These are phyloP conservation scores for Tetrahymena elliotti DNA, from an alignment of 73 alveolate genomes.

Conservation along the genomic window DNA sequence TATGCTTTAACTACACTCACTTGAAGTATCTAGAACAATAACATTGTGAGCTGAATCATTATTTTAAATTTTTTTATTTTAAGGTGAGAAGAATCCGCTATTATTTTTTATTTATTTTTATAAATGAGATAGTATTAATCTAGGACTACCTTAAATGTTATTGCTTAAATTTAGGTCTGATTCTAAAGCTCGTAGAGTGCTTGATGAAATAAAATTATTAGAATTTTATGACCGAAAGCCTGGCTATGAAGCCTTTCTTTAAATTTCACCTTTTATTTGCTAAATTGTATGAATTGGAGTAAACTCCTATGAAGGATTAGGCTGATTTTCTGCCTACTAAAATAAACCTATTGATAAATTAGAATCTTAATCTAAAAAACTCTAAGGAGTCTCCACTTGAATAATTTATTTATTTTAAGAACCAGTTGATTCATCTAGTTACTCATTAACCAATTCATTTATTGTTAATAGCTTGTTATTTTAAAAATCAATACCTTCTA, in stretches of 20 bases:
- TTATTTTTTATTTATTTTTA: too few relatives aligned
- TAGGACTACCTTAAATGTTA: neutral
- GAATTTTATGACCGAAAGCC: neutral
- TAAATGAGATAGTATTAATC: neutral
- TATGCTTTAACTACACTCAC: neutral
- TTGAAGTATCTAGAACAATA: neutral
- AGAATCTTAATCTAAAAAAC: neutral
- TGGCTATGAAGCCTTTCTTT: neutral
- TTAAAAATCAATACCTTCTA: neutral
- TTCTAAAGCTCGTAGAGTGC: neutral
- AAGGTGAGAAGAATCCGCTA: neutral
- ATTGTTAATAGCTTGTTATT: neutral
- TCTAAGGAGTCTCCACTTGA: neutral
- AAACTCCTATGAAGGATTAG: neutral
- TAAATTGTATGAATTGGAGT: neutral
- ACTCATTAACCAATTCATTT: neutral
- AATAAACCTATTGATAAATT: neutral
- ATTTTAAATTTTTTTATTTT: too few relatives aligned
- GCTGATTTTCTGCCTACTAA: neutral
- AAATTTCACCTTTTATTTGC: neutral
- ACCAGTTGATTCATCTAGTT: neutral
- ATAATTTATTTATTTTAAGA: neutral
- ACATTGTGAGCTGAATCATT: neutral
- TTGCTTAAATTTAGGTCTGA: neutral
- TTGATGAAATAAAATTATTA: neutral